Evolutionary conservation across 371 early-diverging fungal species (phyloP).

Genomic region (Saksenaea oblongispora): DNA sequence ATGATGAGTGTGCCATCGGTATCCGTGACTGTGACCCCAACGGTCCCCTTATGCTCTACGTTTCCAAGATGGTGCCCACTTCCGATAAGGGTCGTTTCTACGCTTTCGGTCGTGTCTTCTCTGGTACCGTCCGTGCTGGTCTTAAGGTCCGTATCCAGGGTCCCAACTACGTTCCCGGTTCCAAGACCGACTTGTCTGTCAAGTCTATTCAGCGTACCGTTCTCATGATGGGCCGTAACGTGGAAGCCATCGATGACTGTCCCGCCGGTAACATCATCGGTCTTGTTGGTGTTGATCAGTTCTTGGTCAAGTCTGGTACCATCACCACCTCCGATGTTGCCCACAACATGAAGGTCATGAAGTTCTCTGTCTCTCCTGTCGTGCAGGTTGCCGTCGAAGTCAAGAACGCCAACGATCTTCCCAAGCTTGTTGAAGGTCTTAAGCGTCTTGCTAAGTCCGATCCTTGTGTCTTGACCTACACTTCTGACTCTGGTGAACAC

Average conservation of each 20-base stretch:
- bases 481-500: conserved; percentile 94
- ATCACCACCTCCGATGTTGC: conserved; percentile 94
- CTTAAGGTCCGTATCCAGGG: conserved; percentile 99
- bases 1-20: conserved; percentile 94
- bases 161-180: conserved; percentile 95
- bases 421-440: conserved; percentile 99
- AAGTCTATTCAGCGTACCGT: conserved; percentile 98
- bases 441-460: conserved; percentile 99
- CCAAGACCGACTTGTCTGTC: conserved; percentile 93
- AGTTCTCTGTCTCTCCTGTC: conserved; percentile 99
- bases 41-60: conserved; percentile 99
- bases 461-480: conserved; percentile 92
- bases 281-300: conserved; percentile 99
- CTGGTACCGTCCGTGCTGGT: conserved; percentile 98
- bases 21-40: conserved; percentile 93
- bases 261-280: conserved; percentile 99
- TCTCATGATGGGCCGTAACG: conserved; percentile 99
- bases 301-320: conserved; percentile 99
- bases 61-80: conserved; percentile 99
- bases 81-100: conserved; percentile 99
- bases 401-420: conserved; percentile 95
- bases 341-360: conserved; percentile 99
- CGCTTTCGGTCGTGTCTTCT: conserved; percentile 99
- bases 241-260: conserved; percentile 99
- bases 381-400: conserved; percentile 98